Evolutionary conservation across 1,139 yeast species (phyloP), one percentile per base, ranked within the genome.

Genomic region (Lipomyces yarrowii): DNA sequence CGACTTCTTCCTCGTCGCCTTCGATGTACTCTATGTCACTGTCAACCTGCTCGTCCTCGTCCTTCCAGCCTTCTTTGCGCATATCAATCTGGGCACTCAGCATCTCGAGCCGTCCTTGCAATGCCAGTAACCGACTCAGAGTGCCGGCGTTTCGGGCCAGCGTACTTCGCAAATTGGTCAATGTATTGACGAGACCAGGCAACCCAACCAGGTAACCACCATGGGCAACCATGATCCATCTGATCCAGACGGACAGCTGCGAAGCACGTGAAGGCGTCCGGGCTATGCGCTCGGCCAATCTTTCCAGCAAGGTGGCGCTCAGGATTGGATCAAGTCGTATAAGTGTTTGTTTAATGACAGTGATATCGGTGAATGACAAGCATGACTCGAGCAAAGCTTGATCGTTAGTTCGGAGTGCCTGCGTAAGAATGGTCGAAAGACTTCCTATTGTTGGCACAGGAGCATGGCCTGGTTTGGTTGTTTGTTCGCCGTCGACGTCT

Each of bases 141-240:
- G 92, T 86, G 57, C 85, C 84, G 0, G 96, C 89, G 71, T 93
- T 88, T 72, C 87, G 86, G 53, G 87, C 82, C 73, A 94, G 81
- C 2, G 94, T 88, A 23, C 94, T 84, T 74, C 91, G 96, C 71
- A 96, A 81, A 48, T 91, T 85, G 3, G 96, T 86, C 67, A 96
- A 80, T 56, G 90, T 87, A 60, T 84, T 80, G 69, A 86, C 81
- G 69, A 90, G 82, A 71, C 89, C 87, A 57, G 96, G 93, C 64
- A 90, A 81, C 30, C 64, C 62, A 35, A 89, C 84, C 63, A 88
- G 79, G 70, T 87, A 87, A 1, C 96, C 94, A 54, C 99, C 99
- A 76, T 96, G 99, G 53, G 90, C 86, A 59, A 94, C 88, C 74
- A 96, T 82, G 61, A 92, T 88, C 96, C 98, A 93, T 76, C 93